These are phyloP conservation scores for Volvox reticuliferus DNA, from an alignment of 139 green algal species.

Conservation along the genomic window DNA sequence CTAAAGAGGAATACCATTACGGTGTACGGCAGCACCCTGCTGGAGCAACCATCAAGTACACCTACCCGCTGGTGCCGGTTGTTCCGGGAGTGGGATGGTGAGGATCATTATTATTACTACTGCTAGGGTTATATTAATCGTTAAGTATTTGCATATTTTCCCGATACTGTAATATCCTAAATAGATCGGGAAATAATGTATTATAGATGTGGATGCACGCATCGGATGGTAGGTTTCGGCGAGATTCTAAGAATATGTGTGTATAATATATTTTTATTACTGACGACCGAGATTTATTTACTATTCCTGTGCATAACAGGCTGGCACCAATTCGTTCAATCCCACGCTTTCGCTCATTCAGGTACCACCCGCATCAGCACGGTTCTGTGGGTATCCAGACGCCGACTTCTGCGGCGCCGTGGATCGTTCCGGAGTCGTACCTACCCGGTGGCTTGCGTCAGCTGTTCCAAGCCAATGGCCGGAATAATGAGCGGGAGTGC, in stretches of 20 bases:
- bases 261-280: too few relatives aligned
- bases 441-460: background rate
- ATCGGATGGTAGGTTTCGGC: too few relatives aligned
- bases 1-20: background rate
- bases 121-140: too few relatives aligned
- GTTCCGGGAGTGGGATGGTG: conserved; percentile 12
- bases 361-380: conserved; percentile 43
- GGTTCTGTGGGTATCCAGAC: conserved; percentile 22
- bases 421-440: conserved; percentile 15
- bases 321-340: too few relatives aligned
- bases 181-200: too few relatives aligned
- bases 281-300: too few relatives aligned
- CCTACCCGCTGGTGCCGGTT: background rate
- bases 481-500: background rate
- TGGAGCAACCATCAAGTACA: conserved; percentile 14
- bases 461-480: background rate
- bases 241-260: too few relatives aligned
- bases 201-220: too few relatives aligned
- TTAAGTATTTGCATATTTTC: too few relatives aligned
- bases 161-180: too few relatives aligned
- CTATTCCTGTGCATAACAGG: too few relatives aligned
- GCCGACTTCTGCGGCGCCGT: background rate
- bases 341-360: too few relatives aligned
- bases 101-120: background rate
- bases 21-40: background rate